A percentile compares a stretch with the other conserved stretches of the same genome.
Evolutionary conservation across 257 asterid species (phyloP).

Genomic region (Anisodus acutangulus): DNA sequence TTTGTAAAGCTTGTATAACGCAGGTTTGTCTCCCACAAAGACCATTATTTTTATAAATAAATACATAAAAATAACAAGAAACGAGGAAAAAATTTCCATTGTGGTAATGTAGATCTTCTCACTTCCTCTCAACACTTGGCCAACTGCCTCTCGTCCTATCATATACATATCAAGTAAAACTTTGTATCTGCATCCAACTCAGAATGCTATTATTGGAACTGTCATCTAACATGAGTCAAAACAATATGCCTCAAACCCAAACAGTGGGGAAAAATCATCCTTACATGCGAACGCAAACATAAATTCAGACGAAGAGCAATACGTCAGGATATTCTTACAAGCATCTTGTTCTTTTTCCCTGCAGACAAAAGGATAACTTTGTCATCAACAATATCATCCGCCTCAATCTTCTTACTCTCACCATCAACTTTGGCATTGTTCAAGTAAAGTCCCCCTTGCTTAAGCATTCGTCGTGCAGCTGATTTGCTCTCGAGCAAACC

Average conservation of each 20-base stretch:
- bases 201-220: slow-evolving; percentile 11
- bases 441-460: slow-evolving; percentile 94
- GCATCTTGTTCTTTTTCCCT: slow-evolving; percentile 94
- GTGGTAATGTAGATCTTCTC: not conserved
- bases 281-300: too few relatives aligned
- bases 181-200: not conserved
- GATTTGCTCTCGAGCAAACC: slow-evolving; percentile 90
- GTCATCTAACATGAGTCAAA: not conserved
- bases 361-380: slow-evolving; percentile 81
- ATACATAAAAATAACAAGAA: not conserved
- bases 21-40: not conserved
- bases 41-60: not conserved
- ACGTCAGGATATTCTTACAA: slow-evolving; percentile 68
- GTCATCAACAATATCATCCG: slow-evolving; percentile 73
- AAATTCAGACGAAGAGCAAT: not conserved
- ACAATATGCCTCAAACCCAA: not conserved
- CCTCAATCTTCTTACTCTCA: slow-evolving; percentile 80
- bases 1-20: not conserved
- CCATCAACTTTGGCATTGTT: slow-evolving; percentile 72
- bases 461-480: slow-evolving; percentile 83
- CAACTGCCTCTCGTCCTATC: not conserved
- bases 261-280: not conserved
- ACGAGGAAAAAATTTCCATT: not conserved
- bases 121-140: not conserved
- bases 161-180: not conserved